A percentile compares a stretch with the other conserved stretches of the same genome.
These are phyloP conservation scores for Lantana camara DNA, from an alignment of 257 asterid species.

Conservation along the genomic window DNA sequence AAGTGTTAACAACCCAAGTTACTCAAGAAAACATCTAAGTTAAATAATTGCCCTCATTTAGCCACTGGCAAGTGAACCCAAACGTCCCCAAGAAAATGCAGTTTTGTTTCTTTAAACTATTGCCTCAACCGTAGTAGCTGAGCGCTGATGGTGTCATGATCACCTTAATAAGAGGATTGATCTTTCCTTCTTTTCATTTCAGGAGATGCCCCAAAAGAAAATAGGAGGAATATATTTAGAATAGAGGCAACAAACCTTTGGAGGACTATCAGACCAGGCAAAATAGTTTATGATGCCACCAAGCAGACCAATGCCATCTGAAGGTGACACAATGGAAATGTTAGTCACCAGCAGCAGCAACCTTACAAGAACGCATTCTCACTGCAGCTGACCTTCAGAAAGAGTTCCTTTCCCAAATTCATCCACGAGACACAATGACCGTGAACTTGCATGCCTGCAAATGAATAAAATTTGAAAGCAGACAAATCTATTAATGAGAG, in stretches of 20 bases:
- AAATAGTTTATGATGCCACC: constrained; percentile 93
- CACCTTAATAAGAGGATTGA: neutral
- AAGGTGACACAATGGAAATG: constrained; percentile 36
- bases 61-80: constrained; percentile 15
- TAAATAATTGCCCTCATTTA: constrained; percentile 8
- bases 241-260: constrained; percentile 66
- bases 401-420: constrained; percentile 99
- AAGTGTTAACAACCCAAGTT: constrained; percentile 8
- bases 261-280: constrained; percentile 72
- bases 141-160: constrained; percentile 9
- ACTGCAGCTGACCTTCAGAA: constrained; percentile 72
- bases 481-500: constrained; percentile 9
- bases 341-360: constrained; percentile 28
- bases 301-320: constrained; percentile 98
- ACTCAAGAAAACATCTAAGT: constrained; percentile 18
- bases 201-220: neutral
- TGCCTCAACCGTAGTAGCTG: neutral
- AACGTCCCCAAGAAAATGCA: constrained; percentile 6
- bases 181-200: neutral
- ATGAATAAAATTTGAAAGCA: constrained; percentile 15
- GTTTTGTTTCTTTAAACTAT: neutral
- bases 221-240: constrained; percentile 13
- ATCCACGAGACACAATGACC: constrained; percentile 86
- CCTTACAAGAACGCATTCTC: constrained; percentile 13
- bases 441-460: constrained; percentile 86